These are phyloP conservation scores for Chamaecrista fasciculata DNA, from an alignment of 306 rosid species.

Conservation along the genomic window DNA sequence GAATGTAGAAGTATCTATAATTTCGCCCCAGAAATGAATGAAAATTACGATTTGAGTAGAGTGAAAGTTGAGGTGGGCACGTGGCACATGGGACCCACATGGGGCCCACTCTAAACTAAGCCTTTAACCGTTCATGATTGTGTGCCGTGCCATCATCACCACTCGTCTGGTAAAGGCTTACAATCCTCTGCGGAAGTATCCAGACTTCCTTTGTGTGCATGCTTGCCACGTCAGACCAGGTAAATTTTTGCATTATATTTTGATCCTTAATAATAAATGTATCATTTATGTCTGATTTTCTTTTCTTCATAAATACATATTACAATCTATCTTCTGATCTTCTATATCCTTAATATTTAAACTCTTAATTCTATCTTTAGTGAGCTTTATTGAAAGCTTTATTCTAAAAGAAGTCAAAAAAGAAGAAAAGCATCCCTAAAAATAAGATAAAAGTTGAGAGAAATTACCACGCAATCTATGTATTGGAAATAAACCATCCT, in stretches of 20 bases:
- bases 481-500: too few relatives aligned
- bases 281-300: neutral
- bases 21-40: constrained; percentile 21
- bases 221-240: neutral
- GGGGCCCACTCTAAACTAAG: neutral
- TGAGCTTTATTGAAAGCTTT: too few relatives aligned
- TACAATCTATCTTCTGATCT: too few relatives aligned
- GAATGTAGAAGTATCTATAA: neutral
- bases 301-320: too few relatives aligned
- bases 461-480: too few relatives aligned
- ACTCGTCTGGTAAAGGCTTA: neutral
- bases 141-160: constrained; percentile 26
- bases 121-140: constrained; percentile 17
- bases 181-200: constrained; percentile 16
- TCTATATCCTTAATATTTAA: too few relatives aligned
- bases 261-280: neutral
- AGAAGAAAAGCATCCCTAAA: too few relatives aligned
- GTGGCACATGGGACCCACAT: neutral
- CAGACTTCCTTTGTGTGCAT: neutral
- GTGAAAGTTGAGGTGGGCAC: neutral
- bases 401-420: too few relatives aligned
- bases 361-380: too few relatives aligned
- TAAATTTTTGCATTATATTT: neutral
- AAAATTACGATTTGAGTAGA: neutral
- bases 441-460: too few relatives aligned